Evolutionary conservation across 192 early-diverging fungal genomes (phyloP), one percentile per base, ranked within the genome.

Genomic region (Linnemannia elongata): DNA sequence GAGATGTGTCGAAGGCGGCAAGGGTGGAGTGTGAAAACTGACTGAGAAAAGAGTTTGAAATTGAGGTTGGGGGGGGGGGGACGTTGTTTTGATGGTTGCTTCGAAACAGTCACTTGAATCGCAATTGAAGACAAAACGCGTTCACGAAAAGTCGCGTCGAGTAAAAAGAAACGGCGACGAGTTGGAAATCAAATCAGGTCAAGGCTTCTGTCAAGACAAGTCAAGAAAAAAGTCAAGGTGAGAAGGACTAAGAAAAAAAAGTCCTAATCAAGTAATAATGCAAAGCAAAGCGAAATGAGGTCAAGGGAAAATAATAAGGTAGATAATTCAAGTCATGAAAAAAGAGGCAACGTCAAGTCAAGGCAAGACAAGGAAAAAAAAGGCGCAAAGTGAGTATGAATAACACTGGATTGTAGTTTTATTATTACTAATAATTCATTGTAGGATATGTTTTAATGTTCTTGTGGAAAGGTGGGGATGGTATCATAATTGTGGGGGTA

Each of bases 391-490:
- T 60, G 6, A 27, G 3, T 55, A 1, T 8, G 8, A n/a, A n/a
- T 60, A 60, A 60, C 57, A 60, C 15, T 45, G 44, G 44, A 45
- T 45, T 45, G 44, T 45, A 45, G 24, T 30, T 60, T 60, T 60
- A 60, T 60, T 60, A 60, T n/a, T 30, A 60, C 57, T 60, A 60
- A 60, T 60, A 60, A 60, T 60, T 60, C 49, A 54, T 20, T 75
- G 49, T 38, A 36, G 74, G 74, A 66, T 66, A 33, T 66, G 30
- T 15, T 66, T 66, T 33, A 33, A 66, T 57, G 9, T 57, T 66
- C 60, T 66, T 66, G 27, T 15, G 44, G 44, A 3, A 27, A 66
- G 30, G 60, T 66, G 27, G 12, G 60, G 30, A 13, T 66, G 60
- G 60, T 66, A 66, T 66, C 60, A 33, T 66, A 24, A 66, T 66